phyloP scores from a whole-genome alignment of 257 asterid genomes.

The Perilla frutescens region DNA sequence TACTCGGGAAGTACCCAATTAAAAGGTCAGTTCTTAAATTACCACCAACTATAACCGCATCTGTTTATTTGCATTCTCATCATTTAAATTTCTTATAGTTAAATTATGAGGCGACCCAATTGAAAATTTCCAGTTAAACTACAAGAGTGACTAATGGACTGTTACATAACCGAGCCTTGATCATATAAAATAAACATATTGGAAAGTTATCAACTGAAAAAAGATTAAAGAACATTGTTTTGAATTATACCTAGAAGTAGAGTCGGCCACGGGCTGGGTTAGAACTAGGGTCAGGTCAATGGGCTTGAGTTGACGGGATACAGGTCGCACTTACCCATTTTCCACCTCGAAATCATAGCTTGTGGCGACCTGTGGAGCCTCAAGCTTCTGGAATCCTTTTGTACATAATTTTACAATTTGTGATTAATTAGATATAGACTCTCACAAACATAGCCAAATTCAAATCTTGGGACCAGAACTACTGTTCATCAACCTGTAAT shows the following conservation, averaged over 20 bases:
- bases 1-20: constrained; percentile 84
- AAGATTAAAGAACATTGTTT: not conserved
- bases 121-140: not conserved
- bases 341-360: not conserved
- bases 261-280: not conserved
- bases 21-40: constrained; percentile 57
- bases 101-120: not conserved
- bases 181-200: not conserved
- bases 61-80: constrained; percentile 4
- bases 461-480: not conserved
- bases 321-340: not conserved
- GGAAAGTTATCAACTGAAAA: not conserved
- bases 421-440: not conserved
- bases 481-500: not conserved
- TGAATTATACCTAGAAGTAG: constrained; percentile 1
- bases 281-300: too few species aligned
- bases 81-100: too few species aligned
- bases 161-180: not conserved
- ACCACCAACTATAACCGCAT: not conserved
- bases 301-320: too few species aligned
- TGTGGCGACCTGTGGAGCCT: not conserved
- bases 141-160: not conserved
- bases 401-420: not conserved
- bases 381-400: not conserved
- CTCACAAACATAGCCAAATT: not conserved